A percentile compares a stretch with the other conserved stretches of the same genome.
Conservation (phyloP, 345 rosid species). For the Syzygium grande region DNA sequence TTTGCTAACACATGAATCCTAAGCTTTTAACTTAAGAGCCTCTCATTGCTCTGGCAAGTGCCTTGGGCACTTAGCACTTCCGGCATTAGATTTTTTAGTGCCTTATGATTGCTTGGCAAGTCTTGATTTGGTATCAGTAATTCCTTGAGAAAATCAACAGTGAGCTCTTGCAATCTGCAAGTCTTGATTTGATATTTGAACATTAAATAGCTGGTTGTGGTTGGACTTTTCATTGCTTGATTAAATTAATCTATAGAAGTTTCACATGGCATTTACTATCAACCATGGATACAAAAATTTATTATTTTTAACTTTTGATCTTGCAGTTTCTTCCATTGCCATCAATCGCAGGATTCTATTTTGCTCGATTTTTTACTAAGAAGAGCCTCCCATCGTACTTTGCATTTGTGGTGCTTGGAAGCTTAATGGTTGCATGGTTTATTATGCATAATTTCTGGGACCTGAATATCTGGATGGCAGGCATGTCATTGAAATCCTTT, state of each 20-base stretch:
- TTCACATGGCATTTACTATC: neutral
- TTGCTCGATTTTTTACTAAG: conserved; percentile 90
- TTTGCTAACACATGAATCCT: neutral
- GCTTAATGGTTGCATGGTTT: conserved; percentile 91
- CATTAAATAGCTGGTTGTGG: neutral
- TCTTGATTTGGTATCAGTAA: neutral
- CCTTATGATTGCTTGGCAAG: neutral
- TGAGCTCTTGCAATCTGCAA: neutral
- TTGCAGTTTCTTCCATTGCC: conserved; percentile 91
- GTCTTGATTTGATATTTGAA: neutral
- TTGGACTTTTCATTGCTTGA: neutral
- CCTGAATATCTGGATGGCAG: conserved; percentile 96
- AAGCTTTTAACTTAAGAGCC: neutral
- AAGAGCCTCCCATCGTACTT: conserved; percentile 87
- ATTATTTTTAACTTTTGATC: neutral
- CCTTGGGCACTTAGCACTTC: neutral
- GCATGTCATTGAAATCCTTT: conserved; percentile 90
- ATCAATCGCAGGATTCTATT: conserved; percentile 80
- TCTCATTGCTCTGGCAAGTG: neutral
- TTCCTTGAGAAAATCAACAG: neutral
- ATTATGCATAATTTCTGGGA: conserved; percentile 96
- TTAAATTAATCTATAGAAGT: neutral
- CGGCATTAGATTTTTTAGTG: neutral
- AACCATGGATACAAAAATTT: neutral
- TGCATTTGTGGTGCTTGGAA: conserved; percentile 86